Evolutionary conservation across 2,329 filamentous ascomycete species (phyloP), one percentile per base, ranked within the genome.

Genomic region (Sporothrix luriei): DNA sequence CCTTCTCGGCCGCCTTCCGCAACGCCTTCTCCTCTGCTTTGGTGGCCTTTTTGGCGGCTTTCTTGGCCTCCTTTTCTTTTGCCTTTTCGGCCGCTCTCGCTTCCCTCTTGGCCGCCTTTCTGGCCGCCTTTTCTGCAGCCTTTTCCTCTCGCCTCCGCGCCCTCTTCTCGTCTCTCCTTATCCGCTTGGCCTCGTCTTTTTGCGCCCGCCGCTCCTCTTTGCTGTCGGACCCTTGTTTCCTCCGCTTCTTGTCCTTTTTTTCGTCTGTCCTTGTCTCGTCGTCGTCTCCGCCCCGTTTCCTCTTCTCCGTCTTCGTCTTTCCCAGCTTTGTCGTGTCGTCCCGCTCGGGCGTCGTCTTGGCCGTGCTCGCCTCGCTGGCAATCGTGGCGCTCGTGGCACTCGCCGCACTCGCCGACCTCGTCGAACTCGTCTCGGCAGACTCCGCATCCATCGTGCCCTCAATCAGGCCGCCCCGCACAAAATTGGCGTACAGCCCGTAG

Each of bases 391-490:
- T 75, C 66, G 75, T 70, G 9, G 73, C 75, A 75, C 74, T 69
- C 73, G 71, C 71, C 74, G 29, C 29, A 33, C 29, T 33, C 29
- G 29, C 6, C 29, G 29, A 2, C 64, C n/a, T 13, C 40, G 40
- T 43, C 40, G 40, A 43, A 5, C 40, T 43, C 40, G 67, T 48
- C 14, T 52, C 40, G 29, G 61, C 21, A 5, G 14, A 3, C 11
- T 59, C 11, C 7, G 19, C n/a, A 48, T n/a, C 70, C 46, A 92
- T 79, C 2, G 93, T 96, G 2, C 94, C 93, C 52, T 87, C 83
- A 69, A 98, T 83, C 26, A 88, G 82, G 68, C 93, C 91, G 10
- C 95, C 95, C 73, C 87, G 88, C 29, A 98, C 92, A 77, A 99
- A 98, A 66, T 88, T 90, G 10, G 89, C 87, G 77, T 97, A 97